phyloP scores from a whole-genome alignment of 169 alveolate species.

The Plasmodium coatneyi region DNA sequence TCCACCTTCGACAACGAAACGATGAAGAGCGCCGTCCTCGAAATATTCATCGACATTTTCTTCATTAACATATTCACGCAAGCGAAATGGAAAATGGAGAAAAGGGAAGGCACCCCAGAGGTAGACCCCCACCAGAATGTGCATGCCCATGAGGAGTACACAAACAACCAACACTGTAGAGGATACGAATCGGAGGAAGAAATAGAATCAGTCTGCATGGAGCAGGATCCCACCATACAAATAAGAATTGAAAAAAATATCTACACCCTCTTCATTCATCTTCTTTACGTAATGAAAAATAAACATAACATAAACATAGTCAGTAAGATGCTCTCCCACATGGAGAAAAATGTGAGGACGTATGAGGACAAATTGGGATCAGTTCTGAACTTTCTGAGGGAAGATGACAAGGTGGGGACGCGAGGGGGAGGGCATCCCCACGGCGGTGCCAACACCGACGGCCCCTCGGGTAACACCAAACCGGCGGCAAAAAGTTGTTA shows the following conservation, averaged over 20 bases:
- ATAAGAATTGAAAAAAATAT: constrained; percentile 28
- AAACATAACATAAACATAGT: constrained; percentile 60
- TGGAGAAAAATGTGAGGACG: constrained; percentile 37
- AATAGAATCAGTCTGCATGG: neutral
- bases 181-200: constrained; percentile 12
- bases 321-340: constrained; percentile 54
- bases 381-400: neutral
- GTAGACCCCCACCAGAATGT: neutral
- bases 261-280: constrained; percentile 30
- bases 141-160: neutral
- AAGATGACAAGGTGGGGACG: neutral
- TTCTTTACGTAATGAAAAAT: constrained; percentile 41
- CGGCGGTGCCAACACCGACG: neutral
- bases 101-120: neutral
- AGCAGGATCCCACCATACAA: neutral
- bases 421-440: neutral
- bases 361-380: constrained; percentile 27
- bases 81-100: neutral
- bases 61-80: constrained; percentile 44
- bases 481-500: neutral
- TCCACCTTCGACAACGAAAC: constrained; percentile 67
- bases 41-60: constrained; percentile 49
- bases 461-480: neutral
- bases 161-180: neutral
- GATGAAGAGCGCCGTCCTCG: constrained; percentile 49